phyloP scores from a whole-genome alignment of 148 eudicot species.

The Agrostemma githago region DNA sequence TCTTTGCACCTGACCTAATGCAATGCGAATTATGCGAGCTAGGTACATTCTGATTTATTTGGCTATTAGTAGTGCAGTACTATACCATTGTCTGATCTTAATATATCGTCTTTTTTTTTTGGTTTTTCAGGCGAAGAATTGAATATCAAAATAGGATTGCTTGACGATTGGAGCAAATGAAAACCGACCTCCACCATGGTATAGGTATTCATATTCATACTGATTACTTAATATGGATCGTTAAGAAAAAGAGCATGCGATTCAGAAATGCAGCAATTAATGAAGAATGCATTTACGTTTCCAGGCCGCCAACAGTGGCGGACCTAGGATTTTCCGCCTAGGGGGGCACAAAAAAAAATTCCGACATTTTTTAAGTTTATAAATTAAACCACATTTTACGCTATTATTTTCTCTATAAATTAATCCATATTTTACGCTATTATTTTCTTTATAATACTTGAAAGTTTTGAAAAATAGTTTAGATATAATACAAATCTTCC shows the following conservation, averaged over 20 bases:
- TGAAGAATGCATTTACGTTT: background rate
- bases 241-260: background rate
- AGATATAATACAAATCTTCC: too few species aligned
- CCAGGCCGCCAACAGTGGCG: too few species aligned
- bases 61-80: background rate
- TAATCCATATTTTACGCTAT: too few species aligned
- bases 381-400: too few species aligned
- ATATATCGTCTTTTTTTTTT: background rate
- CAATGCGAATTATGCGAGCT: background rate
- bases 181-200: background rate
- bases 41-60: slow-evolving; percentile 9
- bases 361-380: too few species aligned
- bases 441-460: too few species aligned
- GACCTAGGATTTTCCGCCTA: too few species aligned
- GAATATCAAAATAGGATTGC: slow-evolving; percentile 5
- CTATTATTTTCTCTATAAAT: too few species aligned
- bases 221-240: background rate
- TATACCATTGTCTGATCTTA: background rate
- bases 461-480: too few species aligned
- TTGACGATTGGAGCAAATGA: background rate
- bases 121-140: background rate
- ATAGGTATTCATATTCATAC: slow-evolving; percentile 12
- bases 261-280: background rate
- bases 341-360: too few species aligned
- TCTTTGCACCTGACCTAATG: background rate